Evolutionary conservation across 2,329 filamentous ascomycete genomes (phyloP).

Genomic region (Calonectria henricotiae): DNA sequence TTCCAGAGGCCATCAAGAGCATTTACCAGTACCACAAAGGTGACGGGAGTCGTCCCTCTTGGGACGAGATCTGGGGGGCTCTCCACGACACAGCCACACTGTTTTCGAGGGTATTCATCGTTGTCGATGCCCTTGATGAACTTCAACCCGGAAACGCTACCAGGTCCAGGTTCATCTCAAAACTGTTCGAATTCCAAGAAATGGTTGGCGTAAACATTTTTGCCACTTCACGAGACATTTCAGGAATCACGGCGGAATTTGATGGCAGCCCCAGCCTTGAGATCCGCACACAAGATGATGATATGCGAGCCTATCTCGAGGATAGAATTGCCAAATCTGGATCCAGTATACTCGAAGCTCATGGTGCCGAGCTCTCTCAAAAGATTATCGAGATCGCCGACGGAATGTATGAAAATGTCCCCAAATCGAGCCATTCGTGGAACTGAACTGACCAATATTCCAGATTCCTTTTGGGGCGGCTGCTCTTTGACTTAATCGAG

Average conservation of each 20-base stretch:
- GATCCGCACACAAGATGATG: constrained; percentile 3
- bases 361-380: background rate
- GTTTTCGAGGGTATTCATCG: constrained; percentile 7
- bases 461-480: constrained; percentile 10
- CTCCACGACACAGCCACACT: background rate
- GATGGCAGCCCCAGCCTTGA: background rate
- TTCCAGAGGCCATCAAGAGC: constrained; percentile 7
- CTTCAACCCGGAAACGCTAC: background rate
- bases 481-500: background rate
- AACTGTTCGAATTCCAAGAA: background rate
- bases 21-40: constrained; percentile 11
- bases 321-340: background rate
- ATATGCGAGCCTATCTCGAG: constrained; percentile 13
- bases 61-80: background rate
- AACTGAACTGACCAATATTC: background rate
- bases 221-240: constrained; percentile 5
- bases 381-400: constrained; percentile 4
- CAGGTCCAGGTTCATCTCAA: background rate
- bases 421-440: background rate
- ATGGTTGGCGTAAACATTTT: background rate
- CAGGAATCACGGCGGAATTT: background rate
- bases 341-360: background rate
- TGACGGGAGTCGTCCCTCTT: background rate
- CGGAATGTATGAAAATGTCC: background rate
- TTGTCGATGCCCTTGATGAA: constrained; percentile 18